Evolutionary conservation across 352 stramenopile species (phyloP).

Genomic region (Phytophthora ramorum): DNA sequence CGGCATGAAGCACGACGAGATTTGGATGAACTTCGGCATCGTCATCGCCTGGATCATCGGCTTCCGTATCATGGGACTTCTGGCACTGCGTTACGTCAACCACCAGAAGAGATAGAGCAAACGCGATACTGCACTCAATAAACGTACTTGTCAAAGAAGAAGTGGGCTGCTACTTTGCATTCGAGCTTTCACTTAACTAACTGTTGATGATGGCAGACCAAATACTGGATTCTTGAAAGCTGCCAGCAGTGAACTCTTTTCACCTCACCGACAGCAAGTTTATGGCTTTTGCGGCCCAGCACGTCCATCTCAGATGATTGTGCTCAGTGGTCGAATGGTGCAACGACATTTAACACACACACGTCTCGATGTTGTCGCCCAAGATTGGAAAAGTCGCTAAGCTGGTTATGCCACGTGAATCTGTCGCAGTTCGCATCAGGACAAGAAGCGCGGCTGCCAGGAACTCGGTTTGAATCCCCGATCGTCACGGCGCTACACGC

Average conservation of each 20-base stretch:
- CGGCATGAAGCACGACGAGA: too few species aligned
- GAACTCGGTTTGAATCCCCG: too few species aligned
- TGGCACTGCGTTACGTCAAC: conserved; percentile 48
- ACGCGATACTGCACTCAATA: background rate
- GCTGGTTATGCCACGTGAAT: background rate
- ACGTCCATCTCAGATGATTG: too few species aligned
- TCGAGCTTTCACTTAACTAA: background rate
- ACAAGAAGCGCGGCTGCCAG: too few species aligned
- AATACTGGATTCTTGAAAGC: background rate
- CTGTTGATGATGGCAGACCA: background rate
- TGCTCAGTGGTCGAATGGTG: background rate
- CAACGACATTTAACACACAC: background rate
- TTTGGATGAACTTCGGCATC: too few species aligned
- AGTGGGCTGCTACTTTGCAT: background rate
- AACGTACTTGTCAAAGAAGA: background rate
- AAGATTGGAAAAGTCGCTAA: background rate
- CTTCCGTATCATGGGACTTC: conserved; percentile 39
- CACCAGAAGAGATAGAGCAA: conserved; percentile 37
- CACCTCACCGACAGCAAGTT: too few species aligned
- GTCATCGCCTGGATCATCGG: conserved; percentile 34
- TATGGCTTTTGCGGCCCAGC: background rate
- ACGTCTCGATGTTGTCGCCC: background rate
- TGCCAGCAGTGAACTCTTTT: too few species aligned
- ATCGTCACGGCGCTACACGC: too few species aligned
- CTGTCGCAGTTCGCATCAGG: background rate